Base-by-base conservation (phyloP, 805 yeast genomes). In the Cyberlindnera misumaiensis region DNA sequence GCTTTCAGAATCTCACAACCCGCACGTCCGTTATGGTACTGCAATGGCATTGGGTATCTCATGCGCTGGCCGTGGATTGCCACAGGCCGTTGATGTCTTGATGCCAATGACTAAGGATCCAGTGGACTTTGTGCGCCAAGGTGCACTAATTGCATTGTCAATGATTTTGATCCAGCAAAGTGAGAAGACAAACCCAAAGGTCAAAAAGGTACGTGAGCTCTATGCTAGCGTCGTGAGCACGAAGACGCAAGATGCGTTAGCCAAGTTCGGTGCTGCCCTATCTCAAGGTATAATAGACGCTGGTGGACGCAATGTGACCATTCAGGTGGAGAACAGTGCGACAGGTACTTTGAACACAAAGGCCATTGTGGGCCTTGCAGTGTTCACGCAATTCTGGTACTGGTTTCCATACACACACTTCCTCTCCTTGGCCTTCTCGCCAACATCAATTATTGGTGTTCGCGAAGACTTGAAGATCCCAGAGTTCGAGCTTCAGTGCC, bases 251-350 rank as follows among this genome's bases (percentile, higher is more conserved):
- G 98, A 90, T 63, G 95, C 96, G 3, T 74, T 93, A 62, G 96
- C 97, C 29, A 89, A 88, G 65, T 93, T 90, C 64, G 98, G 98
- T 58, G 97, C 97, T 24, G 86, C 97, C 13, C 67, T 93, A 35
- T 90, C 96, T 11, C 97, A 90, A 67, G 98, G 98, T 62, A 90
- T 93, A 47, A 80, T 93, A 59, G 97, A 93, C 65, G 98, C 97
- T 10, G 97, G 98, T 63, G 98, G 98, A 11, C 79, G 97, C 58
- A 93, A 93, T 54, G 95, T 84, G n/a, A 88, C 97, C 0, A 88
- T 93, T 47, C 83, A 83, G 50, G 69, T 90, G 36, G 97, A 93
- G 62, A 86, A 89, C 59, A 55, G 79, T 17, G 89, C 88, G 49
- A 87, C 96, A 30, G 94, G 88, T 44, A 87, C 95, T 15, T 72